phyloP scores from a whole-genome alignment of 257 asterid species.

The Solanum paucissectum region DNA sequence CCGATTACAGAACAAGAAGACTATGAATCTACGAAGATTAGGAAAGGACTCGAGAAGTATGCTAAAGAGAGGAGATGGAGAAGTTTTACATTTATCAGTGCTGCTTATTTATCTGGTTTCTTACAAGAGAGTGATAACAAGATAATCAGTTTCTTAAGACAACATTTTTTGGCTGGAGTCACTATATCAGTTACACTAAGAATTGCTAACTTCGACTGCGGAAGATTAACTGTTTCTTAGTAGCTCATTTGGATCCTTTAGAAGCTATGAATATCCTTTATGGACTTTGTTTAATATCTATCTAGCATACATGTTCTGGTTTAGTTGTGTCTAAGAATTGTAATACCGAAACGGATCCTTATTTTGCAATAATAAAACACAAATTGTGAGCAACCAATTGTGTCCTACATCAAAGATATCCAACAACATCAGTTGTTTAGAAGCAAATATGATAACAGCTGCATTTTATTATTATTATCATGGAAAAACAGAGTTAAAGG shows the following conservation, averaged over 20 bases:
- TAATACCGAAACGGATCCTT: too few species aligned
- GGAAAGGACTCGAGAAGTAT: slow-evolving; percentile 31
- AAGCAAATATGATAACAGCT: background rate
- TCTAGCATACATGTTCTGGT: too few species aligned
- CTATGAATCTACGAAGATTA: slow-evolving; percentile 4
- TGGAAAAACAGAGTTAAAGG: background rate
- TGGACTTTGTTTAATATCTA: too few species aligned
- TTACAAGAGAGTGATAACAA: slow-evolving; percentile 43
- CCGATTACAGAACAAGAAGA: background rate
- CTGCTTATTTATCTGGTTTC: slow-evolving; percentile 44
- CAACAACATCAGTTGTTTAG: background rate
- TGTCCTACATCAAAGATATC: background rate
- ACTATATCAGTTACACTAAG: slow-evolving; percentile 10
- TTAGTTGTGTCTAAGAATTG: too few species aligned
- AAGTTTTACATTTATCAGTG: slow-evolving; percentile 43
- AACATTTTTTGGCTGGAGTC: slow-evolving; percentile 20
- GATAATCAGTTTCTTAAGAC: slow-evolving; percentile 35
- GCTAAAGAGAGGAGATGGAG: slow-evolving; percentile 64
- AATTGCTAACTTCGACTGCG: slow-evolving; percentile 41
- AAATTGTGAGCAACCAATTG: too few species aligned
- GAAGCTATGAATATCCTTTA: too few species aligned
- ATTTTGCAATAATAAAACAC: too few species aligned
- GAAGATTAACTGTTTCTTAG: slow-evolving; percentile 10
- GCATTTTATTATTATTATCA: background rate
- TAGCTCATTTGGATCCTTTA: background rate